Conservation (phyloP, 2,329 filamentous ascomycete species). For the Lomentospora prolificans region DNA sequence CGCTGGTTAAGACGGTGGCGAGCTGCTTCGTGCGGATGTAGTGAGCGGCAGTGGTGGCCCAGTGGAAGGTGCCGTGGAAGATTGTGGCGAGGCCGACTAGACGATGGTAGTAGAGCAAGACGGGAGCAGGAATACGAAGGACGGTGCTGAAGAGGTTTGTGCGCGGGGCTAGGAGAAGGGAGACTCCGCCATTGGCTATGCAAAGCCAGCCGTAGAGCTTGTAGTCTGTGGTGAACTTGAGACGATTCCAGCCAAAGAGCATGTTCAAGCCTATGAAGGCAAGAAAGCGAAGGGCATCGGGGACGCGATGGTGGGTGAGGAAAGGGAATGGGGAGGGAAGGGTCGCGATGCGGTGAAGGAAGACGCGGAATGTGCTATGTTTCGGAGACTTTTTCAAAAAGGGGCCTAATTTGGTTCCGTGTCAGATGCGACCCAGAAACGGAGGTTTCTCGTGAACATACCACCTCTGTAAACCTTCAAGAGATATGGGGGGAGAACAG, state of each 20-base stretch:
- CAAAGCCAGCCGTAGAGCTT: conserved; percentile 19
- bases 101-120: conserved; percentile 15
- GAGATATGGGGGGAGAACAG: conserved; percentile 11
- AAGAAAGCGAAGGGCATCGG: conserved; percentile 13
- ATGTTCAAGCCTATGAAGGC: conserved; percentile 16
- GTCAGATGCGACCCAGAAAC: neutral
- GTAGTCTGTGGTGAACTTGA: conserved; percentile 16
- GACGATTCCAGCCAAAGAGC: conserved; percentile 15
- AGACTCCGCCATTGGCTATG: conserved; percentile 18
- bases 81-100: conserved; percentile 16
- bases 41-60: conserved; percentile 14
- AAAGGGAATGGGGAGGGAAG: conserved; percentile 11
- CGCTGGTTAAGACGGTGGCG: conserved; percentile 9
- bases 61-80: conserved; percentile 15
- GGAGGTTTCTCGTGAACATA: conserved; percentile 4
- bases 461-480: conserved; percentile 10
- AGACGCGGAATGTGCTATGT: conserved; percentile 10
- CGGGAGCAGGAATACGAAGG: conserved; percentile 14
- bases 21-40: conserved; percentile 16
- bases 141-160: conserved; percentile 15
- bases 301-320: conserved; percentile 11
- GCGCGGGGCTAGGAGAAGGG: conserved; percentile 15
- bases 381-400: neutral
- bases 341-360: conserved; percentile 11
- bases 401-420: neutral